Evolutionary conservation across 805 yeast species (phyloP).

Genomic region (Danielia oregonensis): DNA sequence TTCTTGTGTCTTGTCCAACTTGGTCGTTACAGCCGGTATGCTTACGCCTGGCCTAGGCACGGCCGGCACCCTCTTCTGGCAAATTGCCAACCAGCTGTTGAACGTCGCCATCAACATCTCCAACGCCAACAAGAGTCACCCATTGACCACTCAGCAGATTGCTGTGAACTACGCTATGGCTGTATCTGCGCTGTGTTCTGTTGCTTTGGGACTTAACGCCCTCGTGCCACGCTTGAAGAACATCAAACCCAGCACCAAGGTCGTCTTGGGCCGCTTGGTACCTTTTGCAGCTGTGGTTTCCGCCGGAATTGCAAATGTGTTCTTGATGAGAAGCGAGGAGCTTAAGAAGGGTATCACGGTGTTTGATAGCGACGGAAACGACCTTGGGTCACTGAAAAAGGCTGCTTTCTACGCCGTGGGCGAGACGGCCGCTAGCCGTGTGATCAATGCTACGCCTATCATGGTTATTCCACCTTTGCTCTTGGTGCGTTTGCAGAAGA

Average conservation of each 20-base stretch:
- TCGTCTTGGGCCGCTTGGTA: conserved; percentile 78
- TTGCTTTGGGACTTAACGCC: conserved; percentile 89
- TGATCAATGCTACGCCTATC: conserved; percentile 93
- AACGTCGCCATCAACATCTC: conserved; percentile 97
- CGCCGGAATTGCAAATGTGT: conserved; percentile 96
- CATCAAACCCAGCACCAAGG: conserved; percentile 64
- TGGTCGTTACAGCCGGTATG: conserved; percentile 97
- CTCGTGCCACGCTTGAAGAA: conserved; percentile 80
- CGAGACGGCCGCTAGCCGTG: conserved; percentile 93
- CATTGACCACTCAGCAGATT: conserved; percentile 74
- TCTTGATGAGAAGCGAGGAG: conserved; percentile 94
- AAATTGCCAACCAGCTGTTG: conserved; percentile 92
- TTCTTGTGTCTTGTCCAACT: conserved; percentile 85
- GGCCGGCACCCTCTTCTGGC: conserved; percentile 94
- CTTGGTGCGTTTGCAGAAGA: conserved; percentile 71
- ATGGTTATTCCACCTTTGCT: conserved; percentile 95
- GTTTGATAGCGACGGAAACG: conserved; percentile 58
- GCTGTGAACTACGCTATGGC: conserved; percentile 80
- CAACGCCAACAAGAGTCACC: conserved; percentile 93
- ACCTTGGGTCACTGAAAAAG: conserved; percentile 63
- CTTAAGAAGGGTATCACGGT: conserved; percentile 80
- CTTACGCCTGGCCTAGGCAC: conserved; percentile 90
- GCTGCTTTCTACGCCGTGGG: conserved; percentile 95
- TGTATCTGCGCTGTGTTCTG: conserved; percentile 91
- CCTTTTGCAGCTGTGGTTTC: conserved; percentile 99